These are phyloP conservation scores for Aspergillus udagawae DNA, from an alignment of 2,329 filamentous ascomycete species.

Conservation along the genomic window DNA sequence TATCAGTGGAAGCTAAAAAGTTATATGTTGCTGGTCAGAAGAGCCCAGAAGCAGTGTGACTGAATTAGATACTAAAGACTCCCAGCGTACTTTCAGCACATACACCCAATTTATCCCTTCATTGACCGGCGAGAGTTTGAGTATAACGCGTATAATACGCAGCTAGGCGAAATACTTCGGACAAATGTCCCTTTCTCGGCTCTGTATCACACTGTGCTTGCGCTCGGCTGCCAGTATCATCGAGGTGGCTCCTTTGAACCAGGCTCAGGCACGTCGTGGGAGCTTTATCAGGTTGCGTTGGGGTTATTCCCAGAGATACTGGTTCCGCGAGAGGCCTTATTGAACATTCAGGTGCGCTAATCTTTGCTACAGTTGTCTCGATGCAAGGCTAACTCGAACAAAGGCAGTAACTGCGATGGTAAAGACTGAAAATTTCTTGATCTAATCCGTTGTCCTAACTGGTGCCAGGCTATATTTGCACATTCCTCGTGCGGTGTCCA, in stretches of 20 bases:
- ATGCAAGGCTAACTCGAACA: background rate
- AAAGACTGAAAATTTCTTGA: background rate
- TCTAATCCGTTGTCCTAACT: background rate
- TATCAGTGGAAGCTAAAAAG: conserved; percentile 20
- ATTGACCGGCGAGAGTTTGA: conserved; percentile 38
- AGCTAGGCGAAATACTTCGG: conserved; percentile 22
- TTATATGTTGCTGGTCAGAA: conserved; percentile 2
- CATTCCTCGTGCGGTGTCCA: conserved; percentile 32
- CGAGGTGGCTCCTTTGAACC: conserved; percentile 38
- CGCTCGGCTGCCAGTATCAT: conserved; percentile 36
- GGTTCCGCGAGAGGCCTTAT: conserved; percentile 19
- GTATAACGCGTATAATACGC: conserved; percentile 21
- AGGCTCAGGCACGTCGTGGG: conserved; percentile 38
- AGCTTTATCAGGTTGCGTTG: conserved; percentile 37
- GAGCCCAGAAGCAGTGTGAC: no score
- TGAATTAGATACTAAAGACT: background rate
- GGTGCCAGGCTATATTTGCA: conserved; percentile 33
- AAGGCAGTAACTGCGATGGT: conserved; percentile 27
- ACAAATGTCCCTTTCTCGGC: conserved; percentile 33
- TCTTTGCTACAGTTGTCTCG: no score
- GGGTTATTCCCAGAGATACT: conserved; percentile 33
- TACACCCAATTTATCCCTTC: conserved; percentile 42
- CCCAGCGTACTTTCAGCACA: conserved; percentile 38
- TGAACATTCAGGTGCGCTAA: conserved; percentile 15
- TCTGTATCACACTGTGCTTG: conserved; percentile 38